Evolutionary conservation across 108 stramenopile genomes (phyloP), one percentile per base, ranked within the genome.

Genomic region (Poteriospumella lacustris): DNA sequence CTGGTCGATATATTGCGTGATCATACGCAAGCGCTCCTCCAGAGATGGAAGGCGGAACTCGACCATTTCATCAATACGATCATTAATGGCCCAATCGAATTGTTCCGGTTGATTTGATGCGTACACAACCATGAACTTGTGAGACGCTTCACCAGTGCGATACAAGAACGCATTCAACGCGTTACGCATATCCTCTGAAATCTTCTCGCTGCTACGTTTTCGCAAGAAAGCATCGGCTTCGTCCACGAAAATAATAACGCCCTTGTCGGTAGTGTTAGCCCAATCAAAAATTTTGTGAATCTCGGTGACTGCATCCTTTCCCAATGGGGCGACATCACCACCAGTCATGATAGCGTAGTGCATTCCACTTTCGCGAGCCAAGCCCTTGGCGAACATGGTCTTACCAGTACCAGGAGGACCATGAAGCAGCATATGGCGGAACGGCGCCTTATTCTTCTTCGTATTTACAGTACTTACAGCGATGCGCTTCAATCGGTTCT

Each of bases 41-140:
- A 58, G 80, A 26, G 84, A 89, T 2, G 98, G 98, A 31, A 97
- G 79, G 28, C 86, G 90, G 79, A 99, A 97, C 75, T 91, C 92
- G 5, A 99, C 95, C 91, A 96, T 95, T 88, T 99, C 98, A 85
- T 99, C 98, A 67, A 97, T 90, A 85, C 98, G 97, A 89, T 99
- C 98, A 86, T 93, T 85, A 59, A 99, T 87, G 34, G 98, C 98
- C 78, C 88, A 89, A 80, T 99, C 98, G 77, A 99, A 96, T 77
- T 97, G 95, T 43, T 90, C 85, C 33, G 98, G 96, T 80, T 96
- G 94, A 85, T 99, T 99, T 79, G 93, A 93, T 2, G 98, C 98
- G 78, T 95, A 95, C 31, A 99, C 96, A 89, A 99, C 91, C 98
- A 99, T 99, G 85, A 99, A 95, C 78, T 98, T 91, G 82, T 95